These are phyloP conservation scores for Astrocystis sublimbata DNA, from an alignment of 495 filamentous ascomycete genomes.

Conservation along the genomic window DNA sequence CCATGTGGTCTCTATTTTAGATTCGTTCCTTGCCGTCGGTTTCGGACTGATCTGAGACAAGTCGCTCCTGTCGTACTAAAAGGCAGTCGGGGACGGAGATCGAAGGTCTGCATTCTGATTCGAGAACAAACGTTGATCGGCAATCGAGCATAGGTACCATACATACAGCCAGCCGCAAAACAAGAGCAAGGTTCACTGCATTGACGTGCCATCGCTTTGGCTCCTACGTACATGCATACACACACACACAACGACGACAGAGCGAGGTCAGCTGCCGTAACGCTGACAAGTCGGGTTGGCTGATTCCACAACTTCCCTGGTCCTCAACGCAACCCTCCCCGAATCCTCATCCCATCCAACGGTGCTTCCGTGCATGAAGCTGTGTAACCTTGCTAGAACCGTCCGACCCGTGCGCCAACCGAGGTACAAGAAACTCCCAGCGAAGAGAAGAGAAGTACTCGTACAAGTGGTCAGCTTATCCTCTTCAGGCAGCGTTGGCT, in stretches of 20 bases:
- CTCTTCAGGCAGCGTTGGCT: not conserved
- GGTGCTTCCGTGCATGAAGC: slow-evolving; percentile 10
- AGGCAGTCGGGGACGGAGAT: not conserved
- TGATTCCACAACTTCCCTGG: slow-evolving; percentile 1
- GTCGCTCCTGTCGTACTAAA: not conserved
- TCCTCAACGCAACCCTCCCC: not conserved
- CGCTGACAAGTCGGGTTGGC: slow-evolving; percentile 13
- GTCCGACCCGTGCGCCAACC: not conserved
- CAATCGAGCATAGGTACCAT: slow-evolving; percentile 2
- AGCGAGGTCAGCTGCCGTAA: not conserved
- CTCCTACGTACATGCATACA: not conserved
- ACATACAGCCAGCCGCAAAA: slow-evolving; percentile 12
- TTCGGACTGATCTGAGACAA: not conserved
- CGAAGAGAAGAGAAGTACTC: too few relatives aligned
- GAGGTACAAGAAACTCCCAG: too few relatives aligned
- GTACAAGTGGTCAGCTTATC: slow-evolving; percentile 17
- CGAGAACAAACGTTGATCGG: not conserved
- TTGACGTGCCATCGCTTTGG: not conserved
- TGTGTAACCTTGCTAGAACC: not conserved
- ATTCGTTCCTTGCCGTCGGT: not conserved
- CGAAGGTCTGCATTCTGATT: not conserved
- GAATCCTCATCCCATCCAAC: not conserved
- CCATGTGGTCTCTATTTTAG: not conserved
- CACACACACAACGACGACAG: not conserved
- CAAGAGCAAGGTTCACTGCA: not conserved